phyloP scores from a whole-genome alignment of 352 stramenopile genomes.

The Phytophthora idaei region DNA sequence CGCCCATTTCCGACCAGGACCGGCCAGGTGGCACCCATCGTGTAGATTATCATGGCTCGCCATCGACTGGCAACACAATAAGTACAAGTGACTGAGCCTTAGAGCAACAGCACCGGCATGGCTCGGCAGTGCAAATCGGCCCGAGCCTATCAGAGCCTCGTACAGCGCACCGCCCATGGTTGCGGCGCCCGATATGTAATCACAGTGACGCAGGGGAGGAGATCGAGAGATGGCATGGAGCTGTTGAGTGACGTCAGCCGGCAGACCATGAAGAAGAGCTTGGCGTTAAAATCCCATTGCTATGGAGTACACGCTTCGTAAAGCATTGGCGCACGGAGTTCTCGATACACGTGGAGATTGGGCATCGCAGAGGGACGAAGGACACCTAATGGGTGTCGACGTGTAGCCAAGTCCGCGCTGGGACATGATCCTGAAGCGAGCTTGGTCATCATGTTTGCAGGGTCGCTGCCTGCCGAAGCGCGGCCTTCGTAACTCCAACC shows the following conservation, averaged over 20 bases:
- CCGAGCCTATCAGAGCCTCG: not conserved
- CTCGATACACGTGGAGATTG: not conserved
- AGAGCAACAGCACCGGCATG: not conserved
- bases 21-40: not conserved
- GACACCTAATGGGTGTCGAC: constrained; percentile 2
- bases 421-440: constrained; percentile 11
- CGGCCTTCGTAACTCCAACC: not conserved
- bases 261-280: not conserved
- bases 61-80: not conserved
- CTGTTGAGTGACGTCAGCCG: constrained; percentile 8
- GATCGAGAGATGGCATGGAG: not conserved
- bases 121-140: constrained; percentile 1
- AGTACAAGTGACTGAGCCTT: not conserved
- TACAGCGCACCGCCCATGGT: not conserved
- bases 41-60: not conserved
- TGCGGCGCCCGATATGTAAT: not conserved
- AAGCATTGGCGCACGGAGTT: not conserved
- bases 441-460: too few relatives aligned
- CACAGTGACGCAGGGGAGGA: not conserved
- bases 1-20: constrained; percentile 10
- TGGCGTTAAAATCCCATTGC: constrained; percentile 12
- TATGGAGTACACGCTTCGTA: constrained; percentile 2
- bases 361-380: constrained; percentile 12
- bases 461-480: too few relatives aligned
- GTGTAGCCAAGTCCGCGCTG: constrained; percentile 1